Percentiles rank a stretch among this genome's conserved stretches.
Conservation (phyloP, 2,329 filamentous ascomycete genomes). For the Colletotrichum godetiae region DNA sequence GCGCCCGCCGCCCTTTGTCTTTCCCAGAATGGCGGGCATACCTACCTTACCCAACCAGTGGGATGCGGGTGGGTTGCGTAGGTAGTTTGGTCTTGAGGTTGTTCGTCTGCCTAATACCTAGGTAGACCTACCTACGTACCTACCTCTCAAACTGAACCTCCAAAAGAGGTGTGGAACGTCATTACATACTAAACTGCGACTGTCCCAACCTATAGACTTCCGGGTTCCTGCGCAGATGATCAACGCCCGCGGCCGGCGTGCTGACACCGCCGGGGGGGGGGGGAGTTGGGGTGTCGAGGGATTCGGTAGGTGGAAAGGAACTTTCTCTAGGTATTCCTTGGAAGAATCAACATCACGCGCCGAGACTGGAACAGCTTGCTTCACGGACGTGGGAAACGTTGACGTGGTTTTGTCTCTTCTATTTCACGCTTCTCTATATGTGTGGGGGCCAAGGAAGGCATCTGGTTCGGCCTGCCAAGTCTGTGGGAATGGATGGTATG, state of each 20-base stretch:
- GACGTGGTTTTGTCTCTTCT: conserved; percentile 22
- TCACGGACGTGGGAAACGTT: neutral
- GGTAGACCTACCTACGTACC: neutral
- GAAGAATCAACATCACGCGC: conserved; percentile 24
- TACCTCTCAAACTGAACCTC: neutral
- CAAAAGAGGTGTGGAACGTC: conserved; percentile 26
- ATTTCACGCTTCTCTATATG: neutral
- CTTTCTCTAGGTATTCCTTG: neutral
- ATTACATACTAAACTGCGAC: neutral
- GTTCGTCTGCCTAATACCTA: neutral
- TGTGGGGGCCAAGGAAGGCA: neutral
- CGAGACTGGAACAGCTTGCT: neutral
- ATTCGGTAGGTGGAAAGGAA: neutral
- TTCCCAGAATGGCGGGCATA: conserved; percentile 7
- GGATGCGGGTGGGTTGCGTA: neutral
- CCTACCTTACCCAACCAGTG: neutral
- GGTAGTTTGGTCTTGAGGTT: neutral
- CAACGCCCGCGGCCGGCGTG: conserved; percentile 28
- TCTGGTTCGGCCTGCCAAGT: neutral
- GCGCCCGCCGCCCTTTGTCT: conserved; percentile 3
- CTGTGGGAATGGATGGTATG: neutral
- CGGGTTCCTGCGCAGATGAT: conserved; percentile 48
- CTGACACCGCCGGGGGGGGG: conserved; percentile 9
- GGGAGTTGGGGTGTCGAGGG: neutral
- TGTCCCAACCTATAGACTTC: conserved; percentile 25